Percentiles rank a stretch among this genome's conserved stretches.
phyloP scores from a whole-genome alignment of 371 early-diverging fungal genomes.

The Circinella umbellata region DNA sequence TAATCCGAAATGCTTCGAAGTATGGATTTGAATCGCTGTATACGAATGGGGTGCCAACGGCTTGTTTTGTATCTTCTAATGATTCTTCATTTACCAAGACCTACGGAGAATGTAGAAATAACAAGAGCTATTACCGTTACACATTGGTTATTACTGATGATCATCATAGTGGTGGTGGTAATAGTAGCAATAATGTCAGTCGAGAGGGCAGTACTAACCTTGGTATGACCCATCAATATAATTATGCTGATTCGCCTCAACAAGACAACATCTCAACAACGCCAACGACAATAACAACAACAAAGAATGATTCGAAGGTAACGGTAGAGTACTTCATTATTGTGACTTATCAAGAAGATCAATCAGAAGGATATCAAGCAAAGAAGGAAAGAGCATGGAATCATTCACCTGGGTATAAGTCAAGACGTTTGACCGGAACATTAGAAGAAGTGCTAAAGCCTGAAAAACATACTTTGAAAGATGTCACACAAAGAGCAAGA shows the following conservation, averaged over 20 bases:
- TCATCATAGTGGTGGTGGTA: background rate
- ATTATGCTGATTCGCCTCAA: background rate
- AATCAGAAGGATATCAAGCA: constrained; percentile 17
- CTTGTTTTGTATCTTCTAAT: constrained; percentile 45
- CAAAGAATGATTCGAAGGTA: constrained; percentile 9
- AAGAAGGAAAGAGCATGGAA: constrained; percentile 22
- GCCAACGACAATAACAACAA: background rate
- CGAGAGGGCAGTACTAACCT: background rate
- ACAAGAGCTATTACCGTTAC: constrained; percentile 24
- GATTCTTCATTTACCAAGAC: constrained; percentile 25
- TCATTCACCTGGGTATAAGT: constrained; percentile 26
- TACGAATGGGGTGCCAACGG: constrained; percentile 27
- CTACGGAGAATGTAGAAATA: background rate
- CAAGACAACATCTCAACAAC: background rate
- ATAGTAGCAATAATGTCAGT: background rate
- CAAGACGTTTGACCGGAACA: constrained; percentile 20
- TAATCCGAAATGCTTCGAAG: constrained; percentile 67
- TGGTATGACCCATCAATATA: background rate
- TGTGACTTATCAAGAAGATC: constrained; percentile 29
- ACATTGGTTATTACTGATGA: background rate
- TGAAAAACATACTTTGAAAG: constrained; percentile 25
- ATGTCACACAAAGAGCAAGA: constrained; percentile 36
- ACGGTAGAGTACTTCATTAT: constrained; percentile 42
- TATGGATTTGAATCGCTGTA: constrained; percentile 58
- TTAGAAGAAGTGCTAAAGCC: constrained; percentile 37